Percentiles rank a stretch among this genome's conserved stretches.
phyloP scores from a whole-genome alignment of 106 monocot species.

The Allium cepa region DNA sequence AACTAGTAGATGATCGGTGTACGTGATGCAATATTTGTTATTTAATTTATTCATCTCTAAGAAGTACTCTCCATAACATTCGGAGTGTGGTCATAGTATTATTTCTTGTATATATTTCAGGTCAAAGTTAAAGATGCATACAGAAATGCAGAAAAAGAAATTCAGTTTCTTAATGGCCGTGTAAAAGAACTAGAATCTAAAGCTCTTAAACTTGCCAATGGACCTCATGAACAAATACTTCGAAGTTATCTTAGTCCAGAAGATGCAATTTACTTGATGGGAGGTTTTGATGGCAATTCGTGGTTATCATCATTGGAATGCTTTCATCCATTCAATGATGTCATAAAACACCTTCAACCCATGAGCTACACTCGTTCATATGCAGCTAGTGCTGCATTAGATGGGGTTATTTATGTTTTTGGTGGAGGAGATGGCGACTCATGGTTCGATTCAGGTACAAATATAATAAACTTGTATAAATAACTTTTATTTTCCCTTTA shows the following conservation, averaged over 20 bases:
- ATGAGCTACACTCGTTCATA: conserved; percentile 66
- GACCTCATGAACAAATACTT: conserved; percentile 5
- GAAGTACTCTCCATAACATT: too few species aligned
- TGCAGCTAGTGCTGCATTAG: conserved; percentile 46
- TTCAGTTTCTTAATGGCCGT: conserved; percentile 10
- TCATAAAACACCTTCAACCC: conserved; percentile 29
- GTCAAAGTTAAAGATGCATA: background rate
- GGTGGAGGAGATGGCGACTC: conserved; percentile 60
- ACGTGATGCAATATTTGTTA: too few species aligned
- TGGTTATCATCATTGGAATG: conserved; percentile 70
- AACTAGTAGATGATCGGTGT: too few species aligned
- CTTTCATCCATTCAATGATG: conserved; percentile 47
- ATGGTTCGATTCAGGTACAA: conserved; percentile 60
- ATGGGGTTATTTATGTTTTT: conserved; percentile 57
- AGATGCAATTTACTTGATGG: conserved; percentile 55
- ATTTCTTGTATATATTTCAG: too few species aligned
- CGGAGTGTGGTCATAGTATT: too few species aligned
- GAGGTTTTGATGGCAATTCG: conserved; percentile 47
- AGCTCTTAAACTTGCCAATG: conserved; percentile 15
- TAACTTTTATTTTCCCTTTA: too few species aligned
- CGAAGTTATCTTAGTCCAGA: conserved; percentile 19
- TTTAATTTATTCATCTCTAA: too few species aligned
- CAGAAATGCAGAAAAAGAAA: conserved; percentile 5
- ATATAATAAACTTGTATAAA: too few species aligned
- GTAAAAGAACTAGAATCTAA: conserved; percentile 27